These are phyloP conservation scores for Heterobasidion annosum DNA, from an alignment of 1,284 basidiomycete species.

Conservation along the genomic window DNA sequence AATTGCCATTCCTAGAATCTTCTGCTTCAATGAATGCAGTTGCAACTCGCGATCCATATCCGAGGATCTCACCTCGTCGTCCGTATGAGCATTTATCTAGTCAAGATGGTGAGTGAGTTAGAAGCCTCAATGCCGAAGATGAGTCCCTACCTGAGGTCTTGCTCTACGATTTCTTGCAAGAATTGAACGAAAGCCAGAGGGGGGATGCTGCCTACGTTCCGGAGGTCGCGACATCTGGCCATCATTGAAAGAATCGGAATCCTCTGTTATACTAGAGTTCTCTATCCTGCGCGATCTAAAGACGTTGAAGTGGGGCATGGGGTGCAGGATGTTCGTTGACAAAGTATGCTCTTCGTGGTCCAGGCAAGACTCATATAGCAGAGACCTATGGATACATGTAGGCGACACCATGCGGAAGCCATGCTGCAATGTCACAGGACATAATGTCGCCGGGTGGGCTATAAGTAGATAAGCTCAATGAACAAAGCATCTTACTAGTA, in stretches of 20 bases:
- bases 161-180: not conserved
- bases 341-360: constrained; percentile 3
- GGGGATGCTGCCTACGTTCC: not conserved
- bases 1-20: constrained; percentile 9
- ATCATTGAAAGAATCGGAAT: constrained; percentile 1
- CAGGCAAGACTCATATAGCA: not conserved
- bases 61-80: not conserved
- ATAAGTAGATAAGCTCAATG: not conserved
- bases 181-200: not conserved
- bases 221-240: not conserved
- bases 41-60: not conserved
- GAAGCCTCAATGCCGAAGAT: not conserved
- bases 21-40: not conserved
- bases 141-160: not conserved
- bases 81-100: not conserved
- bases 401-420: not conserved
- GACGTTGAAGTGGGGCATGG: constrained; percentile 11
- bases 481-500: too few species aligned
- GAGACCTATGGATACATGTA: not conserved
- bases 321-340: not conserved
- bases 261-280: not conserved
- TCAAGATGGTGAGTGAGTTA: not conserved
- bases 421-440: not conserved
- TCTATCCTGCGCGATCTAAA: constrained; percentile 9
- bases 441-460: not conserved